A percentile compares a stretch with the other conserved stretches of the same genome.
phyloP scores from a whole-genome alignment of 2,329 filamentous ascomycete genomes.

The Venturia carpophila region DNA sequence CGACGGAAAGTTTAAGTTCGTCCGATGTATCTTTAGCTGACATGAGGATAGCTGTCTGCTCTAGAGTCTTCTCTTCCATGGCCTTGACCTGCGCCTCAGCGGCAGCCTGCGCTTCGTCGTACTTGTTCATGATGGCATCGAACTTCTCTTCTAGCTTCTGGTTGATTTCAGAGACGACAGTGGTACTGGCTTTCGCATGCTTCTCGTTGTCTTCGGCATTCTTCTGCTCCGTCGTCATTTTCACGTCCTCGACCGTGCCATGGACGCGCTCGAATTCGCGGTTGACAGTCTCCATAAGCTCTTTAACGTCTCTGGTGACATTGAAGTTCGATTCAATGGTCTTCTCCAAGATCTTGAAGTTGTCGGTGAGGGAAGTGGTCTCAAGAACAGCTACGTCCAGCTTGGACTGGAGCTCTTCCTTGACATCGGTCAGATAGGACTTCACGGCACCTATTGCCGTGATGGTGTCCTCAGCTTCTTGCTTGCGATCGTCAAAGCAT shows the following conservation, averaged over 20 bases:
- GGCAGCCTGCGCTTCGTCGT: constrained; percentile 72
- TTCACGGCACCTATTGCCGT: constrained; percentile 76
- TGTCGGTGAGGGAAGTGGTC: constrained; percentile 49
- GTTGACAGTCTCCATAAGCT: constrained; percentile 65
- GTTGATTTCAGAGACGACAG: constrained; percentile 46
- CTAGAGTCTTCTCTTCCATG: constrained; percentile 63
- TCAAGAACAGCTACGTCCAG: constrained; percentile 67
- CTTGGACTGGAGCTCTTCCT: constrained; percentile 65
- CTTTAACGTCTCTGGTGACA: constrained; percentile 44
- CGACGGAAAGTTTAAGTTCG: constrained; percentile 77
- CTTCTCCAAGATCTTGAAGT: constrained; percentile 63
- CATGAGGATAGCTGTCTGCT: constrained; percentile 65
- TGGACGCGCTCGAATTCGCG: constrained; percentile 82
- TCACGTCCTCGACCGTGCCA: constrained; percentile 67
- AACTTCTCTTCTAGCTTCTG: constrained; percentile 68
- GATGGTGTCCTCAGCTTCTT: constrained; percentile 70
- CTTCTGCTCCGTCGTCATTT: constrained; percentile 65
- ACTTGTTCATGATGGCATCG: constrained; percentile 72
- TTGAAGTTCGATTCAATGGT: constrained; percentile 46
- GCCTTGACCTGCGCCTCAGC: constrained; percentile 67
- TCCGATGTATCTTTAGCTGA: constrained; percentile 74
- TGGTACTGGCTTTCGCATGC: constrained; percentile 51
- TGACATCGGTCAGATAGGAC: constrained; percentile 67
- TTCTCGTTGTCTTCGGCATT: constrained; percentile 49
- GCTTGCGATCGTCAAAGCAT: constrained; percentile 74